phyloP scores from a whole-genome alignment of 331 rosid species.

The Acacia concinna region DNA sequence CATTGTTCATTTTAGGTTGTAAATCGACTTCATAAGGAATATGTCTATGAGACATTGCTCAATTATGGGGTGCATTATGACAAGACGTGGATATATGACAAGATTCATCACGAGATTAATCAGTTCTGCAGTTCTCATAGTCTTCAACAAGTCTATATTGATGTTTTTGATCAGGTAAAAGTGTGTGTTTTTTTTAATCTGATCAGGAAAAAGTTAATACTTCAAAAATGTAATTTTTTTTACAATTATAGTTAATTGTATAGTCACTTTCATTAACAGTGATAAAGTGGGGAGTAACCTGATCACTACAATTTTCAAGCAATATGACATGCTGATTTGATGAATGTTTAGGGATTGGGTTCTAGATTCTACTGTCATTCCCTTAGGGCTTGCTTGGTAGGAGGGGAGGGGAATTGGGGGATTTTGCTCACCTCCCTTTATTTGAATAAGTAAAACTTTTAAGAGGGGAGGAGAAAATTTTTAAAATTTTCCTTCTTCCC shows the following conservation, averaged over 20 bases:
- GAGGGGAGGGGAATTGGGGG: no score
- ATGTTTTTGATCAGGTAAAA: conserved; percentile 91
- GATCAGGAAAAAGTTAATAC: conserved; percentile 58
- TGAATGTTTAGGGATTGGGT: not conserved
- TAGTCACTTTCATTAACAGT: not conserved
- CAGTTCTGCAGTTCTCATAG: conserved; percentile 94
- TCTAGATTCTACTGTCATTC: conserved; percentile 6
- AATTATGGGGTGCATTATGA: conserved; percentile 88
- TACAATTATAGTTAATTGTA: conserved; percentile 7
- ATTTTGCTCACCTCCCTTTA: no score
- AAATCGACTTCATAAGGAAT: conserved; percentile 74
- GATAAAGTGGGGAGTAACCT: not conserved
- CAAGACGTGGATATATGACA: conserved; percentile 96
- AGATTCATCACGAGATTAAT: conserved; percentile 98
- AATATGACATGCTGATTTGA: not conserved
- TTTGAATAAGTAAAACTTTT: no score
- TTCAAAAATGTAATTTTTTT: conserved; percentile 7
- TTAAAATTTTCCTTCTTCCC: no score
- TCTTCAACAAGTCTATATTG: conserved; percentile 95
- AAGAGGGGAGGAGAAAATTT: no score
- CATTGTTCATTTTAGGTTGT: conserved; percentile 58
- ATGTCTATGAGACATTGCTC: conserved; percentile 73
- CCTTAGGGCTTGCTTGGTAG: no score
- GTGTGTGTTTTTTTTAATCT: not conserved
- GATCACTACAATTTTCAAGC: not conserved